Percentiles rank a stretch among this genome's conserved stretches.
These are phyloP conservation scores for Gonapodya prolifera DNA, from an alignment of 192 early-diverging fungal genomes.

Conservation along the genomic window DNA sequence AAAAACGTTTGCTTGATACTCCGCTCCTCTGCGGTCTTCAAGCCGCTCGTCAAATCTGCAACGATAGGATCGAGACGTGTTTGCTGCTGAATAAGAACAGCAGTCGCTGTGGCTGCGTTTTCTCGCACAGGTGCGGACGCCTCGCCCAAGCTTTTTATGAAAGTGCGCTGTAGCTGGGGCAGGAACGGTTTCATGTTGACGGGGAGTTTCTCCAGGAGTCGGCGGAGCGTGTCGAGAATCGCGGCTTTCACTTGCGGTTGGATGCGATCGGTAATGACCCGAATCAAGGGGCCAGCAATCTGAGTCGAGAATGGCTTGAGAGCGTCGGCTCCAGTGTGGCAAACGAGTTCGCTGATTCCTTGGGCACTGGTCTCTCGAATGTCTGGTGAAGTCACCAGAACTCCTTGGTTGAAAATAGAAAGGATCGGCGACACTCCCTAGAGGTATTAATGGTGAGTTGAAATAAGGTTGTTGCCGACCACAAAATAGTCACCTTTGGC, in stretches of 20 bases:
- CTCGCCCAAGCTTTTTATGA: slow-evolving; percentile 79
- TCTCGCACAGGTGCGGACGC: slow-evolving; percentile 55
- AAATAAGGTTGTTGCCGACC: background rate
- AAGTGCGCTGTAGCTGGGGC: slow-evolving; percentile 95
- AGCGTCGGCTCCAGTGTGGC: slow-evolving; percentile 55
- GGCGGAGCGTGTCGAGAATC: slow-evolving; percentile 72
- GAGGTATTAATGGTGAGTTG: background rate
- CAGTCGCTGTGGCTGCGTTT: slow-evolving; percentile 66
- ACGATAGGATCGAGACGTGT: slow-evolving; percentile 66
- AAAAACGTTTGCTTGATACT: slow-evolving; percentile 57
- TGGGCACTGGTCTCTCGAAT: slow-evolving; percentile 74
- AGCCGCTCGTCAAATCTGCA: slow-evolving; percentile 53
- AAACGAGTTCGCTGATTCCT: slow-evolving; percentile 67
- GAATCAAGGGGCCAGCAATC: slow-evolving; percentile 94
- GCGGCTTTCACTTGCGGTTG: slow-evolving; percentile 83
- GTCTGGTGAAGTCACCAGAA: slow-evolving; percentile 74
- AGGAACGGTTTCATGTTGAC: slow-evolving; percentile 89
- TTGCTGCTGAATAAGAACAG: slow-evolving; percentile 57
- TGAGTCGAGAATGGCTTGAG: slow-evolving; percentile 84
- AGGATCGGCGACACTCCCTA: slow-evolving; percentile 77
- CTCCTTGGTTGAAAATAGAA: slow-evolving; percentile 84
- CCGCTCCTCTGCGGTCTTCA: slow-evolving; percentile 43
- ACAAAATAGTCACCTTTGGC: slow-evolving; percentile 44
- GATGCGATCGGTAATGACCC: slow-evolving; percentile 92
- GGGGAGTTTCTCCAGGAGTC: slow-evolving; percentile 72